These are phyloP conservation scores for Cylindrotheca closterium DNA, from an alignment of 108 stramenopile species.

Conservation along the genomic window DNA sequence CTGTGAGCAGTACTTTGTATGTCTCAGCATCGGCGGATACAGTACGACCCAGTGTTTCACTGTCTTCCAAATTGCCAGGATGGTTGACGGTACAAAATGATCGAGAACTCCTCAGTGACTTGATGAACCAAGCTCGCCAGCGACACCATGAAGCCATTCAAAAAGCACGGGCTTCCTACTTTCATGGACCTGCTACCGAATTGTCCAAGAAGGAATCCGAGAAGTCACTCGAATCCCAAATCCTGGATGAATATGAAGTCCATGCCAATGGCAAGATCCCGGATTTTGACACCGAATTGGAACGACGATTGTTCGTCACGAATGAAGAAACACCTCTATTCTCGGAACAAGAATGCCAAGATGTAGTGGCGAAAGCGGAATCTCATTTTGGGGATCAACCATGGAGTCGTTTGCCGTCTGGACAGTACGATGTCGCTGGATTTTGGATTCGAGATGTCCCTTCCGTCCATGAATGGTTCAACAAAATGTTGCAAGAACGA, in stretches of 20 bases:
- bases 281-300: constrained; percentile 44
- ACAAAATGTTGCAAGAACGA: constrained; percentile 23
- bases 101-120: constrained; percentile 10
- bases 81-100: constrained; percentile 26
- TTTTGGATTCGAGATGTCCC: constrained; percentile 57
- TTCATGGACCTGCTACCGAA: constrained; percentile 6
- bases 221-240: not conserved
- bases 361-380: constrained; percentile 40
- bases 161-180: constrained; percentile 23
- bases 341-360: constrained; percentile 41
- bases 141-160: constrained; percentile 29
- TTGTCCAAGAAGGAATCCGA: not conserved
- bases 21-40: not conserved
- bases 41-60: not conserved
- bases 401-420: constrained; percentile 36
- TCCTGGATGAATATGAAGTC: constrained; percentile 14
- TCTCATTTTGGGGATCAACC: constrained; percentile 31
- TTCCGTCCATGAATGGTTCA: constrained; percentile 49
- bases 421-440: constrained; percentile 53
- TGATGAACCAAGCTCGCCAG: constrained; percentile 14
- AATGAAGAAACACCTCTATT: constrained; percentile 37
- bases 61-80: constrained; percentile 14
- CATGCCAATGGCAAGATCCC: constrained; percentile 29
- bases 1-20: not conserved
- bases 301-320: constrained; percentile 34